Percentiles rank a stretch among this genome's conserved stretches.
Conservation (phyloP, 495 filamentous ascomycete species). For the Physcia stellaris region DNA sequence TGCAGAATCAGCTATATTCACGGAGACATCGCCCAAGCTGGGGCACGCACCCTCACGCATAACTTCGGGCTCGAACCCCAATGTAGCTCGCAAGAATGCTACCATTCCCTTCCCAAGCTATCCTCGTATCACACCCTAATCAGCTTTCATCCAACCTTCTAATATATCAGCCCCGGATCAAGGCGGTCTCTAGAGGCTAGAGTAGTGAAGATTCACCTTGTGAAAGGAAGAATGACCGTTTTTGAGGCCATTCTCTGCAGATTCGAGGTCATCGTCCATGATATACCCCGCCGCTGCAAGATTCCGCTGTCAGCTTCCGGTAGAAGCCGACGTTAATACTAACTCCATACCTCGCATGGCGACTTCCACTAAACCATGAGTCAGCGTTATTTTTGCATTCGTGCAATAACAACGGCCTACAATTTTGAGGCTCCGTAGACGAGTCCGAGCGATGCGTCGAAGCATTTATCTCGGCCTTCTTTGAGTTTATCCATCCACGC, state of each 20-base stretch:
- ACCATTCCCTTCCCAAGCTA: slow-evolving; percentile 70
- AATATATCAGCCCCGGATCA: slow-evolving; percentile 9
- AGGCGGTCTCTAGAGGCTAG: slow-evolving; percentile 1
- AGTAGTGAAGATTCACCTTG: slow-evolving; percentile 33
- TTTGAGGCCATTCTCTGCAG: slow-evolving; percentile 61
- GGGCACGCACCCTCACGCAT: slow-evolving; percentile 57
- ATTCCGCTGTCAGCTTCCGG: slow-evolving; percentile 4
- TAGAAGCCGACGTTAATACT: neutral
- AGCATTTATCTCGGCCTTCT: slow-evolving; percentile 31
- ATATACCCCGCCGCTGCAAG: slow-evolving; percentile 45
- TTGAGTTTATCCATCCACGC: slow-evolving; percentile 44
- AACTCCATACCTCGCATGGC: slow-evolving; percentile 41
- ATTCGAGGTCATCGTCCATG: slow-evolving; percentile 88
- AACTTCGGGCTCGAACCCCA: slow-evolving; percentile 90
- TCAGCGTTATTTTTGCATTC: neutral
- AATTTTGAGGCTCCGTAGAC: slow-evolving; percentile 42
- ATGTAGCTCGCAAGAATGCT: slow-evolving; percentile 68
- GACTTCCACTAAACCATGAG: slow-evolving; percentile 39
- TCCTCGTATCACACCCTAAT: slow-evolving; percentile 7
- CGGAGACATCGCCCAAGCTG: slow-evolving; percentile 4
- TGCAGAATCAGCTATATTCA: slow-evolving; percentile 11
- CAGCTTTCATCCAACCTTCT: slow-evolving; percentile 9
- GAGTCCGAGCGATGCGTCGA: slow-evolving; percentile 46
- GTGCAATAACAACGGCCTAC: slow-evolving; percentile 24
- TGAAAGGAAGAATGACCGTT: slow-evolving; percentile 81